Evolutionary conservation across 2,329 filamentous ascomycete species (phyloP), one percentile per base, ranked within the genome.

Genomic region (Neonectria neomacrospora): DNA sequence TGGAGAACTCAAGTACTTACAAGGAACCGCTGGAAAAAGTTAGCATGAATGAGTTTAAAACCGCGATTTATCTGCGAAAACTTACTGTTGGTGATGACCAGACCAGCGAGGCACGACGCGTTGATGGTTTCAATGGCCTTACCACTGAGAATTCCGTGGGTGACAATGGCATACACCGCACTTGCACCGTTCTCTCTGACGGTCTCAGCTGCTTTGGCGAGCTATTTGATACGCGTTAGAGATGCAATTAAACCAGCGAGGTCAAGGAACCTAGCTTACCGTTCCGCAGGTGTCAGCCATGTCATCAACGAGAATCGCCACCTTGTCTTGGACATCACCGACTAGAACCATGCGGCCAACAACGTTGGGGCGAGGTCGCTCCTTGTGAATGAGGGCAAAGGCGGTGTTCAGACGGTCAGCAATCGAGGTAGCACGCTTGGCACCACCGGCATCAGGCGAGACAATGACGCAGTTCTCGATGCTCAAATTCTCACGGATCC

Each of bases 211-310:
- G 94, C 96, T 82, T 98, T 98, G 78, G 82, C 83, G 32, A 86
- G 83, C 78, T 80, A 45, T 52, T 41, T 16, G 8, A 42, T 28
- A 22, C 9, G 23, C 16, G 39, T 72, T 67, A 71, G 66, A 54
- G 22, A 22, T 28, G 12, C 20, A 26, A 22, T 45, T 39, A 32
- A 48, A 52, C 18, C 18, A 10, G 26, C 5, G 7, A 45, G 7
- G 16, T 2, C 34, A 18, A 12, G 32, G 5, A 32, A n/a, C 11
- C 7, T 18, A 23, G 23, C 76, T 58, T 74, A 80, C 78, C 41
- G 93, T 97, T 70, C 94, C 94, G 78, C 94, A 97, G 4, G 95
- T 97, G 77, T 98, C 95, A 32, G 94, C 94, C 93, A 98, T 97
- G 77, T 98, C 95, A 77, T 98, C 95, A 56, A 99, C 95, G 52